Base-by-base conservation (phyloP, 2,329 filamentous ascomycete genomes). In the Claviceps purpurea region DNA sequence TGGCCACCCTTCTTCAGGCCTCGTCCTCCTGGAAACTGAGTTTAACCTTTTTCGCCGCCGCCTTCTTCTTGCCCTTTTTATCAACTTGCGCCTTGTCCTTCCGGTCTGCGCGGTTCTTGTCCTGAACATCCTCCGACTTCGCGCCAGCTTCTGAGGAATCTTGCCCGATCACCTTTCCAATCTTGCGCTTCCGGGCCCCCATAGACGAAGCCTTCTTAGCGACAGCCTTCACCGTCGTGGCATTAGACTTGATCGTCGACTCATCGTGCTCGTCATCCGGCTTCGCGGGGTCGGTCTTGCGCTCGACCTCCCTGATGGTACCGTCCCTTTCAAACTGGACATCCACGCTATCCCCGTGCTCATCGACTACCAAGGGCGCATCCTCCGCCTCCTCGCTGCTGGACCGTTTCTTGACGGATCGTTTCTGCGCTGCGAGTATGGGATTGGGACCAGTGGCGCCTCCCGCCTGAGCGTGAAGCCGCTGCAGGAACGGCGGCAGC, bases 371-470 rank as follows among this genome's bases (percentile, higher is more conserved):
- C 0, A 88, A 74, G 0, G 87, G 87, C 49, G 75, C 83, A 64
- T 91, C 87, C 58, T 91, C 87, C 13, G 84, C 85, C 55, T 89
- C 81, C 42, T 83, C 82, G 58, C 84, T 81, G 54, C 71, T 78
- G 16, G 77, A 79, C 39, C 74, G 75, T 67, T 71, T 77, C 68
- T 73, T 77, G 53, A 61, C 66, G 48, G 73, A 69, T n/a, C 77
- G 69, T 2, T 76, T 68, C 18, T 70, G 71, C 5, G 68, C 70
- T 1, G 75, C 71, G 40, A 79, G 68, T 43, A 78, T 68, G 4
- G 75, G 73, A 52, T 80, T 75, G 59, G 79, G 70, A 40, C 76
- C 68, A 66, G 72, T 62, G 73, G 65, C 61, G 67, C 67, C 65
- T 63, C 73, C 62, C 70, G 66, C 62, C 65, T 80, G 68, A 58